Conservation (phyloP, 768 basidiomycete genomes). For the Trametes sanguinea region DNA sequence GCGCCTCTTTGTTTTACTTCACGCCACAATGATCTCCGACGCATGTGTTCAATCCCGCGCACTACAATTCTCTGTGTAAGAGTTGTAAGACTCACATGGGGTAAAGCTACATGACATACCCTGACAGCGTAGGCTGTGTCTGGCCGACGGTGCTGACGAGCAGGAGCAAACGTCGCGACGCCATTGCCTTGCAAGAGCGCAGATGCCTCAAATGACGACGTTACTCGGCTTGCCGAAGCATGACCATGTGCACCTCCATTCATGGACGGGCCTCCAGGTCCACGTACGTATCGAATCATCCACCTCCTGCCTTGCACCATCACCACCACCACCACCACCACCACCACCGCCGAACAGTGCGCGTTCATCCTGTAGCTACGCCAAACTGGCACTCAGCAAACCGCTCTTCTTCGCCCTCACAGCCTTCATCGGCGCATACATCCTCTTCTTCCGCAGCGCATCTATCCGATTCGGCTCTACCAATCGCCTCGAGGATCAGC, state of each 20-base stretch:
- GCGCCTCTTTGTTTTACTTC: no score
- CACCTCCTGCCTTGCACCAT: not conserved
- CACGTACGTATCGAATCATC: not conserved
- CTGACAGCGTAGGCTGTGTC: no score
- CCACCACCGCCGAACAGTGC: not conserved
- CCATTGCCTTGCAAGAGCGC: not conserved
- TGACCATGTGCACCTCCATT: constrained; percentile 4
- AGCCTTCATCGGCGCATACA: constrained; percentile 13
- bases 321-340: not conserved
- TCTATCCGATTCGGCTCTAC: not conserved
- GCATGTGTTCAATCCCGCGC: no score
- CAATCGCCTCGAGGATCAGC: not conserved
- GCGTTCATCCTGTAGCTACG: not conserved
- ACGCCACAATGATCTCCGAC: no score
- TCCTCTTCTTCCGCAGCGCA: constrained; percentile 13
- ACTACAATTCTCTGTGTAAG: no score
- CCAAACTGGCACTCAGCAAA: constrained; percentile 15
- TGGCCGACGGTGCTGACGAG: no score
- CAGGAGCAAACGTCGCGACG: no score
- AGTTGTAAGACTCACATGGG: no score
- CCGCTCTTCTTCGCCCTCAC: constrained; percentile 14
- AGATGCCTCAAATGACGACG: not conserved
- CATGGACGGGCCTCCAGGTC: not conserved
- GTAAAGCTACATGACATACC: no score
- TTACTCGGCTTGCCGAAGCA: not conserved